Conservation (phyloP, 1,284 basidiomycete genomes). For the Takashimella koratensis region DNA sequence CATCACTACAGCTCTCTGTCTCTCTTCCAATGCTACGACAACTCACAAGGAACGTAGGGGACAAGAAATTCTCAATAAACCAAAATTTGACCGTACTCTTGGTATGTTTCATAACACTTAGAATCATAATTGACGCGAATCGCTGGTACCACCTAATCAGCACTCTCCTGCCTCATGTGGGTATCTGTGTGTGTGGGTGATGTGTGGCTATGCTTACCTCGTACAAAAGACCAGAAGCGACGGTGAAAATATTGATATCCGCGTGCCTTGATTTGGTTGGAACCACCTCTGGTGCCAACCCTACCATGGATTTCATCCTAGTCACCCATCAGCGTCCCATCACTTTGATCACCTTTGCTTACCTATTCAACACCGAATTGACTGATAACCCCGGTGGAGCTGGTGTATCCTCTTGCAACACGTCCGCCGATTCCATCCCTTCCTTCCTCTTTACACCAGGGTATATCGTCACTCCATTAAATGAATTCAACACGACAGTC, state of each 20-base stretch:
- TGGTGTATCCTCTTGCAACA: slow-evolving; percentile 57
- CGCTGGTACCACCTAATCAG: slow-evolving; percentile 55
- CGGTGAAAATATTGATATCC: slow-evolving; percentile 98
- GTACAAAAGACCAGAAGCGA: slow-evolving; percentile 92
- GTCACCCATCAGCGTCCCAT: background rate
- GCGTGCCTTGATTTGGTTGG: slow-evolving; percentile 53
- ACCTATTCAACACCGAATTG: slow-evolving; percentile 30
- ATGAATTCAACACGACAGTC: slow-evolving; percentile 70
- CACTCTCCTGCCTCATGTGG: too few species aligned
- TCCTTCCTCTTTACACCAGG: slow-evolving; percentile 67
- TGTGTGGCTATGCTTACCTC: slow-evolving; percentile 61
- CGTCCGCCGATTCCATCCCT: slow-evolving; percentile 78
- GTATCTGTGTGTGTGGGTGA: too few species aligned
- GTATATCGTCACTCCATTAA: slow-evolving; percentile 83
- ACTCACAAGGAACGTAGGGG: slow-evolving; percentile 86
- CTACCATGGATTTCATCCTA: slow-evolving; percentile 40
- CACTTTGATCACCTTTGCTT: slow-evolving; percentile 15
- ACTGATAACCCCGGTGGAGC: slow-evolving; percentile 4
- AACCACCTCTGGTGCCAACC: slow-evolving; percentile 29
- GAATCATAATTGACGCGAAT: slow-evolving; percentile 96
- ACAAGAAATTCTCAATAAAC: slow-evolving; percentile 98
- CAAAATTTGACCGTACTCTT: slow-evolving; percentile 94
- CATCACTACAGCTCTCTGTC: too few species aligned
- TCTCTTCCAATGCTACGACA: slow-evolving; percentile 9
- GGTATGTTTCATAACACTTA: slow-evolving; percentile 91